These are phyloP conservation scores for Chrysanthemum lavandulifolium DNA, from an alignment of 129 eudicot species.

Conservation along the genomic window DNA sequence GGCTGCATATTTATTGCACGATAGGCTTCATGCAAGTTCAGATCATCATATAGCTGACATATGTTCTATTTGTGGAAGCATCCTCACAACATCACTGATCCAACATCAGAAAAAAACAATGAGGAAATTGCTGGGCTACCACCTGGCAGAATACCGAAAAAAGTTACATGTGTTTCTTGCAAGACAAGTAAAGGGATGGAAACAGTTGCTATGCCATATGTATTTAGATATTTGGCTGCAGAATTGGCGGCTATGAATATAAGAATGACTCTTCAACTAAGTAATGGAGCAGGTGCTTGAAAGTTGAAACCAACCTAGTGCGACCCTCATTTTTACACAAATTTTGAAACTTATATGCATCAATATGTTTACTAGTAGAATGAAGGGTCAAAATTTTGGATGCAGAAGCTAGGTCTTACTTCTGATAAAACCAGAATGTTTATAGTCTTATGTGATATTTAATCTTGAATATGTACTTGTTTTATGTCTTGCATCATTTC, in stretches of 20 bases:
- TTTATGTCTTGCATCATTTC: no score
- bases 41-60: conserved; percentile 92
- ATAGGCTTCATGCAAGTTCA: conserved; percentile 80
- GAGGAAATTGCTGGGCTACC: conserved; percentile 60
- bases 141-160: conserved; percentile 65
- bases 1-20: conserved; percentile 87
- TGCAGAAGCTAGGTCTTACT: not conserved
- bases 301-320: conserved; percentile 16
- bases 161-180: conserved; percentile 74
- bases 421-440: conserved; percentile 13
- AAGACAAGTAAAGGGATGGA: conserved; percentile 83
- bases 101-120: conserved; percentile 52
- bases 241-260: conserved; percentile 94
- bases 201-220: conserved; percentile 97
- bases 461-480: no score
- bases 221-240: conserved; percentile 81
- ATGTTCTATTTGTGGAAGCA: conserved; percentile 88
- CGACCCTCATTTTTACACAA: not conserved
- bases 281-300: conserved; percentile 59
- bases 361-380: not conserved
- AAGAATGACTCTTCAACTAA: conserved; percentile 63
- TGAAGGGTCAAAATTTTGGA: not conserved
- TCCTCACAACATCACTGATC: conserved; percentile 55
- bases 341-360: not conserved
- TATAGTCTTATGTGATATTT: conserved; percentile 6